Evolutionary conservation across 768 basidiomycete species (phyloP), one percentile per base, ranked within the genome.

Genomic region (Rossbeevera mucosa): DNA sequence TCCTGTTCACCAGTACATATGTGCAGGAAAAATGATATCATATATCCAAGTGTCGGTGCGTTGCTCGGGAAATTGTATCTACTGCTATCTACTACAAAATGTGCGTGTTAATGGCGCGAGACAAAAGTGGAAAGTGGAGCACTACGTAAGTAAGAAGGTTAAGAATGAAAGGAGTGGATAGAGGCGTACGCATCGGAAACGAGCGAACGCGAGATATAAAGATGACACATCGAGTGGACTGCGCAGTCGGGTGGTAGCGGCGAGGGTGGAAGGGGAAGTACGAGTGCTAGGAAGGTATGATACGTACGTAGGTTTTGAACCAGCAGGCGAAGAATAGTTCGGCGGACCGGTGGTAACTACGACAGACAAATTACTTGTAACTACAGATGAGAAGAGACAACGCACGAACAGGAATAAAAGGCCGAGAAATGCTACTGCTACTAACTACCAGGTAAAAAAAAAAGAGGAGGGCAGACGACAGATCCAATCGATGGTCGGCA

Each of bases 51-150:
- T 51, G 48, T 53, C 31, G 20, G 56, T 64, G 57, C 57, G 54
- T 64, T 59, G 62, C 59, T 62, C 54, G 53, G 48, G 44, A 44
- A 57, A 47, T 24, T 67, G 61, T 71, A 71, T 70, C 70, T 69
- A 69, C 68, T 70, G 51, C 60, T 70, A 68, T 70, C 69, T 69
- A 69, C 69, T 69, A 71, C 64, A 63, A 58, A 55, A 33, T 65
- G 49, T 57, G 54, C 51, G 52, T 63, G 53, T 44, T n/a, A 44
- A 21, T 30, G 52, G 8, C 21, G 40, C 7, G 22, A 25, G 12
- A 21, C 24, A 36, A 47, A 18, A 14, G 14, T 14, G 22, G 13
- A 13, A 21, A 42, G 41, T 14, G 30, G n/a, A n/a, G 21, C 26
- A 29, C 36, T 38, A 38, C 36, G 36, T 38, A 48, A 33, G 31